Conservation (phyloP, 768 basidiomycete species). For the Tephrocybe sp. region DNA sequence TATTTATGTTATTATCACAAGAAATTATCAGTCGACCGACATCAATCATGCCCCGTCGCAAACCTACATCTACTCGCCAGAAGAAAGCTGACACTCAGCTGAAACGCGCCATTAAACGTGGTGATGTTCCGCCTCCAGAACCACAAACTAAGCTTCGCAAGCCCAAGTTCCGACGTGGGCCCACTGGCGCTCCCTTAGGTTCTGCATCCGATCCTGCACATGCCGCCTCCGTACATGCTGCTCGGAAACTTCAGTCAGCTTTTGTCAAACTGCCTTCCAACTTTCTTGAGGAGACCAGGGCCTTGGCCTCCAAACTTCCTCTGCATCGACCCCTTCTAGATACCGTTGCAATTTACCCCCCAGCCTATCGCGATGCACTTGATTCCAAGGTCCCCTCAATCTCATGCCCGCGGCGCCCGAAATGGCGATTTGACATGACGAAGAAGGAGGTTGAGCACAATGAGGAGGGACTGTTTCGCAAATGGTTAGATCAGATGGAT, state of each 20-base stretch:
- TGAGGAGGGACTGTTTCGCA: conserved; percentile 79
- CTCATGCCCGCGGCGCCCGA: conserved; percentile 69
- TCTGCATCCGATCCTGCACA: conserved; percentile 17
- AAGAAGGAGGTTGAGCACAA: conserved; percentile 90
- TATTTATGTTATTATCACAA: too few relatives aligned
- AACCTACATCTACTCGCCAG: conserved; percentile 61
- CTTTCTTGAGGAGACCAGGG: conserved; percentile 61
- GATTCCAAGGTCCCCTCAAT: conserved; percentile 18
- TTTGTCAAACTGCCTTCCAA: conserved; percentile 59
- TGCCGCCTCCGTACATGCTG: conserved; percentile 33
- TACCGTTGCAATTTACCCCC: conserved; percentile 34
- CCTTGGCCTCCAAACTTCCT: conserved; percentile 48
- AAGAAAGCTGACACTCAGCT: conserved; percentile 72
- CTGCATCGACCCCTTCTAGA: conserved; percentile 56
- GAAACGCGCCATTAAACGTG: conserved; percentile 84
- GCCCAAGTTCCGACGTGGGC: conserved; percentile 24
- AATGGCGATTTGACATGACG: conserved; percentile 83
- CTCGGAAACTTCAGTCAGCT: conserved; percentile 62
- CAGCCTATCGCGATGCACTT: conserved; percentile 15
- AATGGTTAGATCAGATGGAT: conserved; percentile 75
- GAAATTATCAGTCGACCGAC: too few relatives aligned
- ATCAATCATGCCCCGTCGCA: conserved; percentile 38
- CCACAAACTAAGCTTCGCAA: conserved; percentile 27
- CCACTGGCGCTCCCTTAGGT: conserved; percentile 28
- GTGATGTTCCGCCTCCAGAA: conserved; percentile 49